Evolutionary conservation across 2,329 filamentous ascomycete species (phyloP), one percentile per base, ranked within the genome.

Genomic region (Aureobasidium leucospermi): DNA sequence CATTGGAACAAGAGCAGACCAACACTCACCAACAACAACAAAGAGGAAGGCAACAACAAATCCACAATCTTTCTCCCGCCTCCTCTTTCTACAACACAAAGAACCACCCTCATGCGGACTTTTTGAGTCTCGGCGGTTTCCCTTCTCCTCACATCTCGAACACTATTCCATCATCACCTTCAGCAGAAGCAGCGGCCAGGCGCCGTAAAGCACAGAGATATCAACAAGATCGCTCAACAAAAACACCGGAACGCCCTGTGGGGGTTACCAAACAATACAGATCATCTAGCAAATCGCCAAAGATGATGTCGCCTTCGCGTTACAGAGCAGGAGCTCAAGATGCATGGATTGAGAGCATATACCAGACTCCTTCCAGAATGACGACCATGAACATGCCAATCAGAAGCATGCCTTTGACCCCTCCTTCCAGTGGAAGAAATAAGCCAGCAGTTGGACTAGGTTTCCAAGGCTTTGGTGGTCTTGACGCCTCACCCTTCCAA

Each of bases 1-100:
- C 73, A 61, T 68, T 71, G 15, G 69, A 71, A 69, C 69, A 78
- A 73, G 66, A 47, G 66, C 52, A 49, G n/a, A 32, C 42, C 45
- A 19, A 77, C 73, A 66, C 23, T 23, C 23, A 23, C 23, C 23
- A 23, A 23, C 23, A 31, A 65, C 56, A 42, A 58, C 55, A 58
- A 58, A 58, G 55, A 41, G 34, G 47, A 15, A 46, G 41, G 28
- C 15, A 47, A 6, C 46, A 48, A 23, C 29, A 45, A n/a, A 23
- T 9, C n/a, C 55, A 41, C 58, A 32, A 19, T n/a, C 28, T 32
- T 41, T 56, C 34, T 29, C 52, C 29, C 4, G 39, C 41, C n/a
- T 11, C 41, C 6, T 43, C 41, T 28, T 56, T 45, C 41, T 56
- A 36, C 34, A 59, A 60, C 23, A 47, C 48, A 31, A 63, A 67